Percentiles rank a stretch among this genome's conserved stretches.
These are phyloP conservation scores for Ganoderma resinaceum DNA, from an alignment of 1,284 basidiomycete genomes.

Conservation along the genomic window DNA sequence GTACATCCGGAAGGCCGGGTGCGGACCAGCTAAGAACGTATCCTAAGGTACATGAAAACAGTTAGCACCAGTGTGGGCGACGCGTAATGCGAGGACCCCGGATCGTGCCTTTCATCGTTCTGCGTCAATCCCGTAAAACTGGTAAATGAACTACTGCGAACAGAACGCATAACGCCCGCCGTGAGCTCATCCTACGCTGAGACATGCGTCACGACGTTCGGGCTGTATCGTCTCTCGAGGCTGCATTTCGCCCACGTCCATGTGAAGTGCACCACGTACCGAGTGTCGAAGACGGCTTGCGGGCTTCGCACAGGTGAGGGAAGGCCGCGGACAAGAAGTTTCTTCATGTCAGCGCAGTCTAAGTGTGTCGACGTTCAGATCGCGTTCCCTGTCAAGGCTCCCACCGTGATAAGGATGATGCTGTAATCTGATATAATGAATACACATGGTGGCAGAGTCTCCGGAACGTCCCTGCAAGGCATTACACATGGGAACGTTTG, in stretches of 20 bases:
- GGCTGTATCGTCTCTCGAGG: conserved; percentile 21
- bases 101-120: conserved; percentile 23
- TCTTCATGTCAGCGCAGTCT: conserved; percentile 22
- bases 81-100: conserved; percentile 25
- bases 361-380: conserved; percentile 18
- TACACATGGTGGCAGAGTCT: conserved; percentile 20
- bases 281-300: conserved; percentile 13
- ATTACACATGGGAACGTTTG: conserved; percentile 16
- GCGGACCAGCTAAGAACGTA: conserved; percentile 7
- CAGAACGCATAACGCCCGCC: conserved; percentile 26
- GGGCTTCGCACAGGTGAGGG: conserved; percentile 17
- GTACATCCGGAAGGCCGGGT: conserved; percentile 12
- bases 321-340: conserved; percentile 21
- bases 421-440: conserved; percentile 23
- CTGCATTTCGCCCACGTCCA: conserved; percentile 27
- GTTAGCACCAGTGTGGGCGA: conserved; percentile 24
- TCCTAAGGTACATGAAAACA: conserved; percentile 16
- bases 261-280: conserved; percentile 29
- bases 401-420: conserved; percentile 26
- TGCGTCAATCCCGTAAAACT: conserved; percentile 12
- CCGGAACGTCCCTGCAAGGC: conserved; percentile 12
- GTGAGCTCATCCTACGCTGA: conserved; percentile 20
- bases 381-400: conserved; percentile 14
- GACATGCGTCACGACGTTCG: conserved; percentile 24
- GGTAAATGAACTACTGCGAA: conserved; percentile 27